Conservation (phyloP, 1,284 basidiomycete species). For the Chondrostereum purpureum region DNA sequence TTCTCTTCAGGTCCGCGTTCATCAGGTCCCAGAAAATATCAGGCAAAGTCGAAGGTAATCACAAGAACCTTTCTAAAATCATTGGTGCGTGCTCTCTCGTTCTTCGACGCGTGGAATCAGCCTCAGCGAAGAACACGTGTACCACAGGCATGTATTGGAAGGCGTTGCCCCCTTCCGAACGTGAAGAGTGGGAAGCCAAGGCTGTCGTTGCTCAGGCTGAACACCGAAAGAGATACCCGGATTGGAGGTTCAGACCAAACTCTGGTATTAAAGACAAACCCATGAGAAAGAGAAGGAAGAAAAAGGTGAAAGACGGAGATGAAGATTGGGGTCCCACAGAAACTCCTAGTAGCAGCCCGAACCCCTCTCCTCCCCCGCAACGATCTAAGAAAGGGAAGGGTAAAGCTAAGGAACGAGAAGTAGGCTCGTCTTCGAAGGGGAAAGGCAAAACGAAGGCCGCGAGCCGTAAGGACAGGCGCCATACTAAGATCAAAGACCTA, state of each 20-base stretch:
- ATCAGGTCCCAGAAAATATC: constrained; percentile 74
- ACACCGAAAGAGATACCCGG: constrained; percentile 69
- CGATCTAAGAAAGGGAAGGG: constrained; percentile 11
- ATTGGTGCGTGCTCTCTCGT: constrained; percentile 31
- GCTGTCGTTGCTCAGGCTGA: constrained; percentile 70
- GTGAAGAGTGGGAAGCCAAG: constrained; percentile 69
- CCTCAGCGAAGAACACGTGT: background rate
- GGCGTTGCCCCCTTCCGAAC: constrained; percentile 50
- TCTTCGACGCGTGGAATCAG: background rate
- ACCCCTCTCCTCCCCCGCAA: constrained; percentile 3
- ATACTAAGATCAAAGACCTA: constrained; percentile 52
- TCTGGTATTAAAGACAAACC: constrained; percentile 49
- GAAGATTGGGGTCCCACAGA: constrained; percentile 21
- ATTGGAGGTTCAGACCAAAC: constrained; percentile 68
- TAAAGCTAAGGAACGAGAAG: constrained; percentile 18
- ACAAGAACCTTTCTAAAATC: constrained; percentile 66
- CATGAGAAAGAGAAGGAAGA: constrained; percentile 23
- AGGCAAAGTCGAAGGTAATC: constrained; percentile 70
- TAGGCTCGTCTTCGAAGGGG: constrained; percentile 8
- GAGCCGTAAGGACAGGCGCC: constrained; percentile 31
- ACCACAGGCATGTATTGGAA: constrained; percentile 53
- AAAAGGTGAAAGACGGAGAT: constrained; percentile 13
- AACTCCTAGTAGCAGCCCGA: constrained; percentile 23
- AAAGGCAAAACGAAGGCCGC: constrained; percentile 17
- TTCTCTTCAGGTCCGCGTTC: constrained; percentile 88